Base-by-base conservation (phyloP, 768 basidiomycete genomes). In the Pisolithus albus region DNA sequence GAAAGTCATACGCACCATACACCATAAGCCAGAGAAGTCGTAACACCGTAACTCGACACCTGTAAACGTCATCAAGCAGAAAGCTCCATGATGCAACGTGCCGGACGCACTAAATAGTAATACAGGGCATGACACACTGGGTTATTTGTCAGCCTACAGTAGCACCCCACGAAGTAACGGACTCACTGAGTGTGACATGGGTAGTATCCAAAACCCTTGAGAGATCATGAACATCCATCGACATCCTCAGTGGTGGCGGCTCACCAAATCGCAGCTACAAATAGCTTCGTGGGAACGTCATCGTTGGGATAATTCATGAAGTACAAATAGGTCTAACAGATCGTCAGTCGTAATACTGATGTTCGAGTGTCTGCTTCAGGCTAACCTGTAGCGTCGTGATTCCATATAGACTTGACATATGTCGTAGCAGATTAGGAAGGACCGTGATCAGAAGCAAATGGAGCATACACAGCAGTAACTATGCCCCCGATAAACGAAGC, bases 101-200 rank as follows among this genome's bases (percentile, higher is more conserved):
- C 30, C 10, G 23, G 28, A n/a, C 43, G 24, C 43, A 45, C 43
- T 26, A 45, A 45, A 19, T 45, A 45, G 26, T 28, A 45, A 45
- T 45, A 45, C 26, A 45, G 28, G n/a, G 43, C 43, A 45, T 45
- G 43, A 30, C 43, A 45, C 43, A 45, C 43, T 45, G 24, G 43
- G 4, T 23, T 9, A 28, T 10, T 8, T 15, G 26, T 45, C 26
- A 45, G 11, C 24, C 24, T 16, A 18, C 26, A 3, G 26, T 10
- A 26, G 26, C 23, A 23, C 16, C 26, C 24, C 26, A n/a, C 7
- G 26, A 9, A 18, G 21, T 24, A 13, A 28, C 21, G 43, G 13
- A 30, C 43, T 45, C 16, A 45, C 43, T 45, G 43, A 45, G 26
- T 7, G 26, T 26, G 24, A 45, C 13, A 9, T 45, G 43, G 30